Percentiles rank a stretch among this genome's conserved stretches.
These are phyloP conservation scores for Hippophae gyantsensis DNA, from an alignment of 306 rosid species.

Conservation along the genomic window DNA sequence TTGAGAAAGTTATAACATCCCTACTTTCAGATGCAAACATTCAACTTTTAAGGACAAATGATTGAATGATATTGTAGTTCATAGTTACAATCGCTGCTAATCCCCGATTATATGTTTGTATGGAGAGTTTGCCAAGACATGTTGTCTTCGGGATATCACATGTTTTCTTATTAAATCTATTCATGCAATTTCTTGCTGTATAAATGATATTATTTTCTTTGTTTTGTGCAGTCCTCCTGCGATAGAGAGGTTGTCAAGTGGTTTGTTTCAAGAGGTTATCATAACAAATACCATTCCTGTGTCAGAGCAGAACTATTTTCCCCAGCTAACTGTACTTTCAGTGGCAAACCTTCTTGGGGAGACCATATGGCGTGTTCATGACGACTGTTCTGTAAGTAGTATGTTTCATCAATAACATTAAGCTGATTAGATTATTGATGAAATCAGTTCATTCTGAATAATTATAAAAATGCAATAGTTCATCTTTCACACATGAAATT, in stretches of 20 bases:
- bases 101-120: neutral
- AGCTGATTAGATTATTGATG: slow-evolving; percentile 3
- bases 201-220: slow-evolving; percentile 11
- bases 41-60: no score
- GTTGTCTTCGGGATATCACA: neutral
- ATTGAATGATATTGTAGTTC: no score
- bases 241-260: slow-evolving; percentile 79
- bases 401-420: slow-evolving; percentile 49
- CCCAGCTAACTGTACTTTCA: slow-evolving; percentile 82
- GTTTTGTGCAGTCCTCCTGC: slow-evolving; percentile 81
- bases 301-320: slow-evolving; percentile 71
- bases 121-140: neutral
- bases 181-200: neutral
- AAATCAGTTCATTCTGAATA: slow-evolving; percentile 8
- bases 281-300: slow-evolving; percentile 85
- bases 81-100: neutral
- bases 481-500: neutral
- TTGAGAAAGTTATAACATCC: no score
- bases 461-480: neutral
- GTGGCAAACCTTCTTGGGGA: slow-evolving; percentile 97
- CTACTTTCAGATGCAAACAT: no score
- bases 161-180: neutral
- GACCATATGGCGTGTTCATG: slow-evolving; percentile 99
- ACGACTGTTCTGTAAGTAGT: slow-evolving; percentile 96
- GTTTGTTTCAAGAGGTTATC: slow-evolving; percentile 93